A percentile compares a stretch with the other conserved stretches of the same genome.
Evolutionary conservation across 768 basidiomycete species (phyloP).

Genomic region (Rhodotorula sphaerocarpa): DNA sequence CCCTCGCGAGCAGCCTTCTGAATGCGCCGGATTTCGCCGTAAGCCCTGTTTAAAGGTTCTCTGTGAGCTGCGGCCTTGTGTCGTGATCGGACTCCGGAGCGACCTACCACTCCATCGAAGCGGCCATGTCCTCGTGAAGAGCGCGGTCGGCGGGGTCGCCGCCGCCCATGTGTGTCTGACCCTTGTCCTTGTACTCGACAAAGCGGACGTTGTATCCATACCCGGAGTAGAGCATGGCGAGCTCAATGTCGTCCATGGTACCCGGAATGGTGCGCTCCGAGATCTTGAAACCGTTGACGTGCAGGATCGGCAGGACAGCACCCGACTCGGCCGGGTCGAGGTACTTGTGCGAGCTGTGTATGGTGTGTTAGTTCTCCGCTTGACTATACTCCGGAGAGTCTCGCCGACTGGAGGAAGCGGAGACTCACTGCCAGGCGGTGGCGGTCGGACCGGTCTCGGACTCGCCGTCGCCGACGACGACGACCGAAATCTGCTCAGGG

Average conservation of each 20-base stretch:
- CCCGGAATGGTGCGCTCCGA: slow-evolving; percentile 82
- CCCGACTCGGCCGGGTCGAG: slow-evolving; percentile 83
- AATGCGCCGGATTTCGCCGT: slow-evolving; percentile 52
- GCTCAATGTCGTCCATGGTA: slow-evolving; percentile 80
- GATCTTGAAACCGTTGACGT: slow-evolving; percentile 74
- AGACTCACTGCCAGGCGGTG: slow-evolving; percentile 40
- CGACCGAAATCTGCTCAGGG: slow-evolving; percentile 70
- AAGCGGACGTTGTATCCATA: slow-evolving; percentile 67
- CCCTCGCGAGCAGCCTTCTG: slow-evolving; percentile 69
- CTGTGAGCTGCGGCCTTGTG: background rate
- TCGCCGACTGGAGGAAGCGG: background rate
- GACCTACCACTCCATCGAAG: slow-evolving; percentile 59
- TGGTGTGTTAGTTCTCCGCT: background rate
- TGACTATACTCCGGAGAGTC: no score
- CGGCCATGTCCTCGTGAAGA: slow-evolving; percentile 69
- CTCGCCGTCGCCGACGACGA: slow-evolving; percentile 82
- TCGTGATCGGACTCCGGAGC: background rate
- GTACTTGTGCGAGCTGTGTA: slow-evolving; percentile 70
- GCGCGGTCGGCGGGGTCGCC: slow-evolving; percentile 40
- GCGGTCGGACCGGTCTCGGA: slow-evolving; percentile 43
- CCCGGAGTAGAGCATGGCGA: slow-evolving; percentile 63
- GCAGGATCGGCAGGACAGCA: slow-evolving; percentile 81
- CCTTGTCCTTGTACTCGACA: slow-evolving; percentile 51
- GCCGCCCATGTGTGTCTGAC: slow-evolving; percentile 45
- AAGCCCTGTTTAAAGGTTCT: slow-evolving; percentile 27